These are phyloP conservation scores for Yarrowia sp. DNA, from an alignment of 805 yeast species.

Conservation along the genomic window DNA sequence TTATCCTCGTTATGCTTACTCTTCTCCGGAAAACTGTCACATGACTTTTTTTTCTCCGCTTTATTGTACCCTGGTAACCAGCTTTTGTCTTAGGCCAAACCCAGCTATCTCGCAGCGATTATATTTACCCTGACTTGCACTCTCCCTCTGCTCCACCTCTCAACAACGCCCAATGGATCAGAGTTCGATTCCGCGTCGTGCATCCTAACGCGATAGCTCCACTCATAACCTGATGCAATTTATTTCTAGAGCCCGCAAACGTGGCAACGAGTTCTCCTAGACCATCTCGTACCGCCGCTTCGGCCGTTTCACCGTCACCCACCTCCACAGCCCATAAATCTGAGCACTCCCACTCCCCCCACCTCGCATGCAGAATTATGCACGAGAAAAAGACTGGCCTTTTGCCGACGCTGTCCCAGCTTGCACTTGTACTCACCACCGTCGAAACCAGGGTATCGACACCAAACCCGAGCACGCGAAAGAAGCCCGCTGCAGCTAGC, in stretches of 20 bases:
- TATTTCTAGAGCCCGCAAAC: neutral
- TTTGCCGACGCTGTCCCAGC: constrained; percentile 24
- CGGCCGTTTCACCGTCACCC: neutral
- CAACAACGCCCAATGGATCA: neutral
- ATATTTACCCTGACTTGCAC: constrained; percentile 1
- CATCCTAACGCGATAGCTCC: neutral
- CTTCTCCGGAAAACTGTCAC: neutral
- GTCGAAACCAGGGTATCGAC: neutral
- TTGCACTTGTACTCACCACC: constrained; percentile 16
- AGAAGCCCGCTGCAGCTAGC: neutral
- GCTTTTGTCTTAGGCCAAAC: too few species aligned
- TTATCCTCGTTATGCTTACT: too few species aligned
- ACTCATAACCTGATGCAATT: constrained; percentile 4
- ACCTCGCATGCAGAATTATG: constrained; percentile 25
- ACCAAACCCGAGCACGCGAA: constrained; percentile 7
- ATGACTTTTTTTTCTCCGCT: neutral
- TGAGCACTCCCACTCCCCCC: constrained; percentile 4
- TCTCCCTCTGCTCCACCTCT: neutral
- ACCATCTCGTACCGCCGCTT: neutral
- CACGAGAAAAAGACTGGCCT: constrained; percentile 21
- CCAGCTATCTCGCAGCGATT: neutral
- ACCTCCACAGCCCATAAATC: neutral
- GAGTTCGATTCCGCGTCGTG: constrained; percentile 4
- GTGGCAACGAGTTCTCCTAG: neutral
- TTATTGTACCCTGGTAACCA: too few species aligned